These are phyloP conservation scores for Balakata baccata DNA, from an alignment of 345 rosid species.

Conservation along the genomic window DNA sequence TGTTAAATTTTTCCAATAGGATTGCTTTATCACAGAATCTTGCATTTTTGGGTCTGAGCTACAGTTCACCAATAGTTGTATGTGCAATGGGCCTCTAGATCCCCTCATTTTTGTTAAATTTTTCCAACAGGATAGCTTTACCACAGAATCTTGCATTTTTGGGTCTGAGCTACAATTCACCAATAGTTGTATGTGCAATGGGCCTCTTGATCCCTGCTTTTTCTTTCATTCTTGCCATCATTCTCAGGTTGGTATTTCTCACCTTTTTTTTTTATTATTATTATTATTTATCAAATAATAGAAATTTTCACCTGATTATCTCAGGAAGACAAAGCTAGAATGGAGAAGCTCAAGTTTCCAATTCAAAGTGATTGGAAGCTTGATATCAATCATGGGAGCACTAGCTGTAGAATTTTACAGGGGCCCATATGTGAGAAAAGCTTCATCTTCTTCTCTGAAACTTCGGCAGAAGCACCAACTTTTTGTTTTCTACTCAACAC, in stretches of 20 bases:
- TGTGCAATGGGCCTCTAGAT: conserved; percentile 73
- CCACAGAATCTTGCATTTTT: conserved; percentile 66
- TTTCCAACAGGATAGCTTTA: conserved; percentile 46
- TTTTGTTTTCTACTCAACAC: conserved; percentile 49
- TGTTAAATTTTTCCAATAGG: conserved; percentile 35
- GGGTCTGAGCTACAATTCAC: conserved; percentile 68
- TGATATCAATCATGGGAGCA: conserved; percentile 56
- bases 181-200: conserved; percentile 80
- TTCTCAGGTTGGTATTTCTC: conserved; percentile 46
- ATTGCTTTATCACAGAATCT: conserved; percentile 61
- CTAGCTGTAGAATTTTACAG: conserved; percentile 45
- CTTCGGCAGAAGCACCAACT: conserved; percentile 34
- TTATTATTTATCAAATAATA: too few relatives aligned
- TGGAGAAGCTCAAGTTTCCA: conserved; percentile 48
- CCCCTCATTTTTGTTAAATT: conserved; percentile 35
- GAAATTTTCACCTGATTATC: neutral
- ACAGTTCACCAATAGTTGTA: conserved; percentile 76
- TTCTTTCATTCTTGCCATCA: conserved; percentile 55
- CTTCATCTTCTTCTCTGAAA: conserved; percentile 31
- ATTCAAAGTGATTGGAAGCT: conserved; percentile 47
- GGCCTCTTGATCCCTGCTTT: conserved; percentile 62
- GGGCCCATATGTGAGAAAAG: conserved; percentile 51
- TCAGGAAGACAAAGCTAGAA: conserved; percentile 47
- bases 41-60: conserved; percentile 59
- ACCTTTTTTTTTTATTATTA: neutral